Conservation (phyloP, 1,284 basidiomycete genomes). For the Heterobasidion parviporum region DNA sequence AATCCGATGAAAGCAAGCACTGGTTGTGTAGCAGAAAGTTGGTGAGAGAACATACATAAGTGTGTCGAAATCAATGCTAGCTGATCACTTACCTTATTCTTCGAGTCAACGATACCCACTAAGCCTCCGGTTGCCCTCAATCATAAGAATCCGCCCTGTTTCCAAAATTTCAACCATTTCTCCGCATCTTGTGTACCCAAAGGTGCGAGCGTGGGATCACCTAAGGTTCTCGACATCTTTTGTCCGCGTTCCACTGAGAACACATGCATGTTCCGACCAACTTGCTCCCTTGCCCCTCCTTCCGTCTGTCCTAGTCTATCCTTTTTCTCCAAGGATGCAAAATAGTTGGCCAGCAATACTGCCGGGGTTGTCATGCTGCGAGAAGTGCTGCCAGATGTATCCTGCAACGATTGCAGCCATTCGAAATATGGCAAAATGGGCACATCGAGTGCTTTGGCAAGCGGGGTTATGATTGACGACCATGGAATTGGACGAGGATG, state of each 20-base stretch:
- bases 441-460: not conserved
- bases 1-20: no score
- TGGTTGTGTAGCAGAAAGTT: no score
- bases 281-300: not conserved
- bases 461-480: not conserved
- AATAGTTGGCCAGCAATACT: not conserved
- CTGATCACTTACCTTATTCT: no score
- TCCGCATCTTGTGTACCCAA: not conserved
- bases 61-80: no score
- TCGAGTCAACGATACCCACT: no score
- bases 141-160: no score
- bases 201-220: not conserved
- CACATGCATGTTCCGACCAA: not conserved
- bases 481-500: not conserved
- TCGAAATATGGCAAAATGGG: not conserved
- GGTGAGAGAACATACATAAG: no score
- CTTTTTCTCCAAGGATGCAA: not conserved
- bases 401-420: not conserved
- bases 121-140: no score
- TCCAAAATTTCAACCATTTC: not conserved
- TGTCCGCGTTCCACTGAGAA: not conserved
- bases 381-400: not conserved
- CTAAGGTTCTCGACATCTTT: not conserved
- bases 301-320: not conserved
- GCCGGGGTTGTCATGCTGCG: no score